phyloP scores from a whole-genome alignment of 352 stramenopile species.

The Aphanomyces euteiches region DNA sequence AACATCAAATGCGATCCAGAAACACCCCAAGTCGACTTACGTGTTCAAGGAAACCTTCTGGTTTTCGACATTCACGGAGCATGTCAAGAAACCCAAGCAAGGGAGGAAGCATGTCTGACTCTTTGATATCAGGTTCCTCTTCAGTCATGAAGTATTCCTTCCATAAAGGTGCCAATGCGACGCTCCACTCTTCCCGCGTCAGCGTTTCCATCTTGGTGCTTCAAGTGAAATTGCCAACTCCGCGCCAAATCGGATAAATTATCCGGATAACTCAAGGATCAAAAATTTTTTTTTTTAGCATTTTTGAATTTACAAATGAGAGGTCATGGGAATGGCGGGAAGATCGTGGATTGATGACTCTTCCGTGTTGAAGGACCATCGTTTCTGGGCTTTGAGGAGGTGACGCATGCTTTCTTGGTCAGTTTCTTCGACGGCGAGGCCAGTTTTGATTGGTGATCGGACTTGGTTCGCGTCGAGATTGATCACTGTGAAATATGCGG shows the following conservation, averaged over 20 bases:
- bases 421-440: constrained; percentile 26
- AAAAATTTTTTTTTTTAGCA: too few species aligned
- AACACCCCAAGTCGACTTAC: not conserved
- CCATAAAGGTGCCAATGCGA: constrained; percentile 18
- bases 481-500: constrained; percentile 33
- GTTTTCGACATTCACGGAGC: constrained; percentile 19
- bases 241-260: not conserved
- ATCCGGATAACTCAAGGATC: not conserved
- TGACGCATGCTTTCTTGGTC: constrained; percentile 30
- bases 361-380: constrained; percentile 29
- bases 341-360: constrained; percentile 29
- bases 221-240: not conserved
- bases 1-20: not conserved
- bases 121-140: constrained; percentile 18
- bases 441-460: constrained; percentile 7
- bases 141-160: constrained; percentile 29
- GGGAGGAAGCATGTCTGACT: constrained; percentile 16
- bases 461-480: constrained; percentile 23
- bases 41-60: constrained; percentile 20
- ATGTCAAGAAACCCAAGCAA: constrained; percentile 23
- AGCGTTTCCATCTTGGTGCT: constrained; percentile 21
- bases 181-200: constrained; percentile 19
- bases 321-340: constrained; percentile 25
- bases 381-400: constrained; percentile 32
- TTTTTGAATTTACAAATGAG: constrained; percentile 10